phyloP scores from a whole-genome alignment of 306 rosid genomes.

The Prunus mira region DNA sequence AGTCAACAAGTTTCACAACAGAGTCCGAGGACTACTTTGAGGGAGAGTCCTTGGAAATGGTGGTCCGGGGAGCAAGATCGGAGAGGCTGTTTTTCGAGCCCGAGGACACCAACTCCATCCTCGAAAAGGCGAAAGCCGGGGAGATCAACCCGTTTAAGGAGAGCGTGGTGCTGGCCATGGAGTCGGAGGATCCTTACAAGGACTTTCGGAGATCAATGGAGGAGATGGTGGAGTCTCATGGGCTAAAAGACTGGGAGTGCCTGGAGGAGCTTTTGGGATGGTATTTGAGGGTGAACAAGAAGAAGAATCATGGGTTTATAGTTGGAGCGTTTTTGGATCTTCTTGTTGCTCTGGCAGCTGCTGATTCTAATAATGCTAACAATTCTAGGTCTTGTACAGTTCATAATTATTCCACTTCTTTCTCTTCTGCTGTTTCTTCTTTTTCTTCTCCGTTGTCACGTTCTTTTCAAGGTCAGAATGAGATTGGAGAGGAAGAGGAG shows the following conservation, averaged over 20 bases:
- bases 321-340: constrained; percentile 80
- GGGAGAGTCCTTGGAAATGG: constrained; percentile 44
- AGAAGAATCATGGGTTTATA: constrained; percentile 63
- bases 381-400: not conserved
- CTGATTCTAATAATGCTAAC: not conserved
- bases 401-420: constrained; percentile 25
- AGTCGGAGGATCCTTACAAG: constrained; percentile 62
- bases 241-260: constrained; percentile 67
- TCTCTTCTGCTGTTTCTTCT: constrained; percentile 50
- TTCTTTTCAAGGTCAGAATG: not conserved
- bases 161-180: constrained; percentile 63
- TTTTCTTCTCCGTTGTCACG: constrained; percentile 17
- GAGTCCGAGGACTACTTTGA: constrained; percentile 50
- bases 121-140: constrained; percentile 32
- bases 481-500: not conserved
- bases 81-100: constrained; percentile 82
- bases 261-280: constrained; percentile 65
- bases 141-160: constrained; percentile 37
- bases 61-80: constrained; percentile 57
- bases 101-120: constrained; percentile 51
- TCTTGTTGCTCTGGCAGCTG: constrained; percentile 30
- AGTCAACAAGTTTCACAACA: constrained; percentile 56
- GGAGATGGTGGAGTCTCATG: constrained; percentile 80
- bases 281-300: constrained; percentile 61
- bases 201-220: constrained; percentile 82